Base-by-base conservation (phyloP, 306 rosid species). In the Rosa persica region DNA sequence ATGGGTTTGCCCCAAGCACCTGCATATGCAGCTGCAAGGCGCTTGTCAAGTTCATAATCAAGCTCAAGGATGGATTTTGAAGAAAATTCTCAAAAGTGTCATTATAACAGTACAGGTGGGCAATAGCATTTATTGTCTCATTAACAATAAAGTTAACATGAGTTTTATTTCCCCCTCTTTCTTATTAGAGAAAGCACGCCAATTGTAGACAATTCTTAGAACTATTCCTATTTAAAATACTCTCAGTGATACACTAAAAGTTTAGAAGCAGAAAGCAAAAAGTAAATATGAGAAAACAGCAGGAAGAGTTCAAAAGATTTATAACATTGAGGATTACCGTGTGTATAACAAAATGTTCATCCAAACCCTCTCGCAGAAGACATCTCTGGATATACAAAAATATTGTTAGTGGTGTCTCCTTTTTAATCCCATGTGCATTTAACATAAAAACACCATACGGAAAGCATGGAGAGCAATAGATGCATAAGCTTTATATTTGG, bases 291-390 rank as follows among this genome's bases (percentile, higher is more conserved):
- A 4, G 25, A 61, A 43, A 38, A 8, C 51, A 51, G 54, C 46
- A 43, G 42, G 38, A 25, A 6, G 27, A 68, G 60, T n/a, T 36
- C 20, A 68, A 67, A 75, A 36, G 11, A 19, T 81, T 17, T 44
- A 78, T 17, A 64, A 44, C 20, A 36, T 67, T 22, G 77, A 79
- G 48, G 80, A 65, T 81, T 88, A 94, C 98, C 93, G 79, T 87
- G 84, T 95, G 91, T 78, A 95, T 89, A 72, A 91, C 93, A 80
- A 95, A 86, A 78, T 92, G 94, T 80, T 95, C 98, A 57, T 95
- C 96, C 90, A 95, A 87, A 67, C 89, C 82, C n/a, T 90, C 97
- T 43, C 91, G 92, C 57, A 90, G 81, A 83, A 95, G 97, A 84
- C 98, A 95, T 86, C 98, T 89, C 98, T 95, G 91, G 76, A 88